Conservation (phyloP, 352 stramenopile genomes). For the Phytophthora hybrid region DNA sequence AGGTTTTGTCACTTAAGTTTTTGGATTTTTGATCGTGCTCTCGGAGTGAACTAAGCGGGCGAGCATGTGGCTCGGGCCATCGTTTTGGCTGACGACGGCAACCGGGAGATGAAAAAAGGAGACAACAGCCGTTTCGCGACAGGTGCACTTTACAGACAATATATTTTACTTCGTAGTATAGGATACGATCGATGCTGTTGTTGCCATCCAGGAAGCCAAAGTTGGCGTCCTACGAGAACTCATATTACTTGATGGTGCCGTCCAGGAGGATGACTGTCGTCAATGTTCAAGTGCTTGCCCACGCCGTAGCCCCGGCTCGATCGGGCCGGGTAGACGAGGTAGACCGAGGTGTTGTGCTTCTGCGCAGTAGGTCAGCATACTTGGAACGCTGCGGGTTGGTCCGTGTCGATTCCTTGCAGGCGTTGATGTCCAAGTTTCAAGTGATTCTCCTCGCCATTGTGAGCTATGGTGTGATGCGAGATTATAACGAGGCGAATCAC, state of each 20-base stretch:
- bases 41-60: slow-evolving; percentile 45
- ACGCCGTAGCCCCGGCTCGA: slow-evolving; percentile 80
- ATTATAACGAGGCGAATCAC: too few relatives aligned
- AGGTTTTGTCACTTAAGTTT: too few relatives aligned
- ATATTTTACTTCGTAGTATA: neutral
- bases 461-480: too few relatives aligned
- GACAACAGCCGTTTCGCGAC: slow-evolving; percentile 8
- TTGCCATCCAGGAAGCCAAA: slow-evolving; percentile 52
- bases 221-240: slow-evolving; percentile 46
- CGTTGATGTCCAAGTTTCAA: slow-evolving; percentile 77
- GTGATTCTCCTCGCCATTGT: too few relatives aligned
- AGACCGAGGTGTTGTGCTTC: slow-evolving; percentile 42
- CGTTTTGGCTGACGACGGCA: neutral
- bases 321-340: slow-evolving; percentile 92
- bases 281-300: slow-evolving; percentile 95
- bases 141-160: neutral
- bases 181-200: neutral
- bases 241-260: slow-evolving; percentile 66
- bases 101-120: neutral
- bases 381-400: slow-evolving; percentile 33
- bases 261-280: slow-evolving; percentile 98
- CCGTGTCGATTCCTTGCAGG: slow-evolving; percentile 95
- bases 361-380: slow-evolving; percentile 52
- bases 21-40: slow-evolving; percentile 38
- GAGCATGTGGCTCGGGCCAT: slow-evolving; percentile 11